A percentile compares a stretch with the other conserved stretches of the same genome.
phyloP scores from a whole-genome alignment of 306 rosid species.

The Vicia faba region DNA sequence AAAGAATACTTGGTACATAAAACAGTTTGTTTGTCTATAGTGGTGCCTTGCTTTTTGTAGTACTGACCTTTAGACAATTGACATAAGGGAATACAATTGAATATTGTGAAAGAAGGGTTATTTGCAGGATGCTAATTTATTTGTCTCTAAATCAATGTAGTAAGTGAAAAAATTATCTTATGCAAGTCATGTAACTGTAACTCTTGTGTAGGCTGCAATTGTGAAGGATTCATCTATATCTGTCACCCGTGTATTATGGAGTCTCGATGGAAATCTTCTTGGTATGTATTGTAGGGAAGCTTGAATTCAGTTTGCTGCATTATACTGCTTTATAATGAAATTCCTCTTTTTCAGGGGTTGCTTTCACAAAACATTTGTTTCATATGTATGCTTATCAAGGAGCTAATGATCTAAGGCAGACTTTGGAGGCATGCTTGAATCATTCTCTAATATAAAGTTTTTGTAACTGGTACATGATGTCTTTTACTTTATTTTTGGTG shows the following conservation, averaged over 20 bases:
- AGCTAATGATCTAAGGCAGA: conserved; percentile 53
- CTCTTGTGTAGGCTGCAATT: conserved; percentile 55
- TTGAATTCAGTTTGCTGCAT: conserved; percentile 15
- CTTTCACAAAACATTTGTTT: conserved; percentile 73
- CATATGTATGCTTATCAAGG: conserved; percentile 68
- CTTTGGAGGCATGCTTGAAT: conserved; percentile 54
- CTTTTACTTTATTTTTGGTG: not conserved
- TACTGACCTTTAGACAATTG: conserved; percentile 9
- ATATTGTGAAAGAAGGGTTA: conserved; percentile 8
- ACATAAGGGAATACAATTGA: conserved; percentile 3
- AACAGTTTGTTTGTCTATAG: not conserved
- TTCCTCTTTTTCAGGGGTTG: conserved; percentile 63
- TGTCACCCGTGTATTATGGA: conserved; percentile 76
- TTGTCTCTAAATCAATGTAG: not conserved
- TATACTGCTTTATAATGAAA: conserved; percentile 26
- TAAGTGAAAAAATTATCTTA: conserved; percentile 30
- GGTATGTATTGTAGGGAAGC: conserved; percentile 52
- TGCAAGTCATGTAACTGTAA: conserved; percentile 22
- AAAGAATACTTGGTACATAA: not conserved
- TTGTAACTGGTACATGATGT: conserved; percentile 16
- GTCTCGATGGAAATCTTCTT: conserved; percentile 69
- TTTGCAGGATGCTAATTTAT: not conserved
- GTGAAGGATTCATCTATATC: conserved; percentile 57
- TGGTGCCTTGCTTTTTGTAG: conserved; percentile 10
- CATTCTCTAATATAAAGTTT: conserved; percentile 35